Evolutionary conservation across 169 alveolate genomes (phyloP), one percentile per base, ranked within the genome.

Genomic region (Cryptosporidium andersoni): DNA sequence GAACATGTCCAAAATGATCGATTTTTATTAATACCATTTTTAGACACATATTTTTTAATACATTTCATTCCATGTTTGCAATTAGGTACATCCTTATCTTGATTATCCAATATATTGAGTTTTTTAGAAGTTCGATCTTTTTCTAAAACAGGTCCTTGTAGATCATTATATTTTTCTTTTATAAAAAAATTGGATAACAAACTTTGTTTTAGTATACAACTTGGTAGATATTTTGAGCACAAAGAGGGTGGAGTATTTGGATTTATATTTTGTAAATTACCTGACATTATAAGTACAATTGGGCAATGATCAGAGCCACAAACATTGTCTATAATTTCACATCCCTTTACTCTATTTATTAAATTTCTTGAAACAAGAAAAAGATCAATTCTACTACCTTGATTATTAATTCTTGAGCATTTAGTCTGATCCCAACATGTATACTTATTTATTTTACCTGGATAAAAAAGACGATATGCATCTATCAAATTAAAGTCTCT

Each of bases 291-390:
- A 14, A 67, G 66, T n/a, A 67, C 39, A 52, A 67, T 45, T 2
- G 82, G 82, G 3, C 82, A 67, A 25, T 67, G 82, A 39, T 67
- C 82, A 14, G 82, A 67, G n/a, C 82, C 82, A 37, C 42, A 67
- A 16, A 67, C 40, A 37, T 67, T 65, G 36, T 53, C 55, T 3
- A 67, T 5, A 14, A 67, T 67, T 47, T 67, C 82, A 42, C 82
- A 67, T 14, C 45, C 55, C 0, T 6, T 52, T 4, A 53, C 60
- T 34, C 39, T 16, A 5, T 53, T 37, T 7, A 51, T 2, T 37
- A 67, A 34, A 36, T 55, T 58, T 42, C 36, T 39, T 9, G 82
- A 67, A 52, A 56, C 5, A 5, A 67, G 82, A 67, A 67, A 53
- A 11, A 67, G 55, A n/a, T 67, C 82, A 39, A 67, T 67, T 56